phyloP scores from a whole-genome alignment of 352 stramenopile species.

The Thalassiosira hispida region DNA sequence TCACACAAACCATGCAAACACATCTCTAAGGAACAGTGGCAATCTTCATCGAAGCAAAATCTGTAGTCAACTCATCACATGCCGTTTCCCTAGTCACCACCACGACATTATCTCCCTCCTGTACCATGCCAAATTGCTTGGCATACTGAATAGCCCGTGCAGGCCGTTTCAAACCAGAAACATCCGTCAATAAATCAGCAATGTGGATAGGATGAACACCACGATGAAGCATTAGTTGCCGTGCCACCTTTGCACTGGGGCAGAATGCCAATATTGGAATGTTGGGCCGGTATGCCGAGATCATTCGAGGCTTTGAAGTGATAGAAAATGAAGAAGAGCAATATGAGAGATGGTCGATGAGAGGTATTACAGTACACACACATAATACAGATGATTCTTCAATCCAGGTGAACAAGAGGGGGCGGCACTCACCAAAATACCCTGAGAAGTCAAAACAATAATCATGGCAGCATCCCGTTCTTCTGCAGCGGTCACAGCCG shows the following conservation, averaged over 20 bases:
- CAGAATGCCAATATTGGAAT: slow-evolving; percentile 84
- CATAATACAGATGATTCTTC: neutral
- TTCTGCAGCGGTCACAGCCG: slow-evolving; percentile 64
- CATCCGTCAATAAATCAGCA: slow-evolving; percentile 50
- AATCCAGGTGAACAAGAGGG: neutral
- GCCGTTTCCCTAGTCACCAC: slow-evolving; percentile 54
- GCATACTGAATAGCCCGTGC: slow-evolving; percentile 67
- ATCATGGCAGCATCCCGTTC: slow-evolving; percentile 69
- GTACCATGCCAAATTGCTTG: slow-evolving; percentile 72
- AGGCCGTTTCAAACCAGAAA: slow-evolving; percentile 50
- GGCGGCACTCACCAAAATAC: slow-evolving; percentile 52
- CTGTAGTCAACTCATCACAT: slow-evolving; percentile 46
- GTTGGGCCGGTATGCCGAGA: slow-evolving; percentile 76
- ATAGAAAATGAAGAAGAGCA: neutral
- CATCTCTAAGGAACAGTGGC: slow-evolving; percentile 64
- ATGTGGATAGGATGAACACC: slow-evolving; percentile 76
- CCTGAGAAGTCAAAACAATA: slow-evolving; percentile 70
- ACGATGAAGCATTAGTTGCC: slow-evolving; percentile 79
- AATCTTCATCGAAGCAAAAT: slow-evolving; percentile 71
- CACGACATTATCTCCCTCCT: slow-evolving; percentile 72
- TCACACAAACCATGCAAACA: too few relatives aligned
- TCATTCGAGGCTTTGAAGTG: slow-evolving; percentile 42
- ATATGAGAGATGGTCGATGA: neutral
- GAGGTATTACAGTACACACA: neutral
- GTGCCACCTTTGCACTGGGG: slow-evolving; percentile 70